Base-by-base conservation (phyloP, 2,329 filamentous ascomycete genomes). In the Botrytis galanthina region DNA sequence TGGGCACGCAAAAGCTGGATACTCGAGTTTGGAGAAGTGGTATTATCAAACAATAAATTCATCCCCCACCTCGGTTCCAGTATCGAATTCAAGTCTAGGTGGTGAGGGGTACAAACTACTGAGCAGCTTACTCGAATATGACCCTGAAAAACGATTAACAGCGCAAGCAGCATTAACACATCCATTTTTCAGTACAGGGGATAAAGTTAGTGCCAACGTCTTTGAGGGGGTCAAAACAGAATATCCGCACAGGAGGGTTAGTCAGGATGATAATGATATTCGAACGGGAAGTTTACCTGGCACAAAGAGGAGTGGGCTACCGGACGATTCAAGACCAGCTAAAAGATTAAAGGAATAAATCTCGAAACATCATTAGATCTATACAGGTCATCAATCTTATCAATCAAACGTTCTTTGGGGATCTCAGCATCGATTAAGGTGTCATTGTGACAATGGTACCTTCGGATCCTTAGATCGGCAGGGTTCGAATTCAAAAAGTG, bases 211-310 rank as follows among this genome's bases (percentile, higher is more conserved):
- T 59, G 87, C 90, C 57, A 96, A 97, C 80, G 98, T 94, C 80
- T 99, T 99, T 78, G 94, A 97, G 79, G 94, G 95, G 0, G 87
- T 94, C 70, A 93, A 94, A 82, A 42, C 90, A 75, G 93, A 96
- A 79, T 99, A 99, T 82, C 96, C 96, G 0, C 91, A 94, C 80
- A 88, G 96, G 12, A 89, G 95, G 67, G 95, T 99, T 59, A 97
- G 92, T 78, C 92, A 97, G 79, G 96, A 99, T 80, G 94, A 98
- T 81, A 97, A 97, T 78, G 96, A 98, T 82, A 98, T 98, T 73
- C 87, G 93, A n/a, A 95, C 93, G 0, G 91, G 91, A 61, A 97
- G 94, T 81, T 83, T 98, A 51, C 94, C 95, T 0, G 96, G 95
- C 0, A 97, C 95, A 0, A 98, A 98, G 84, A 86, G 95, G 74